Evolutionary conservation across 495 filamentous ascomycete genomes (phyloP).

Genomic region (Penicillium pulvis): DNA sequence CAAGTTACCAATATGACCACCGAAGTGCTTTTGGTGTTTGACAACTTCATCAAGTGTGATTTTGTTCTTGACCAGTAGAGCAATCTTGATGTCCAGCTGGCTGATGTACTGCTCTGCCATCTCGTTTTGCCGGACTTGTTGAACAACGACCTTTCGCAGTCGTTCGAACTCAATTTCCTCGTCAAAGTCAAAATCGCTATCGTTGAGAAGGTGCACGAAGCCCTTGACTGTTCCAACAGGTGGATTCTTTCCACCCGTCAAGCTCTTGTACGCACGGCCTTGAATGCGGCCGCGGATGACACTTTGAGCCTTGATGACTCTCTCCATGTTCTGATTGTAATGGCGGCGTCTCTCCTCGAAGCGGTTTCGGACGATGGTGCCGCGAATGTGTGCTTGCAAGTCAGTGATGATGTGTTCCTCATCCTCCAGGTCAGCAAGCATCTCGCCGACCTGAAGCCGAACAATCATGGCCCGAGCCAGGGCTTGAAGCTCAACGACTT

Average conservation of each 20-base stretch:
- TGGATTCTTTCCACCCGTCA: constrained; percentile 95
- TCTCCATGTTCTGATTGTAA: constrained; percentile 96
- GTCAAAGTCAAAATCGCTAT: constrained; percentile 98
- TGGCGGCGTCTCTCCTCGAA: constrained; percentile 86
- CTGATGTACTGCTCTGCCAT: constrained; percentile 97
- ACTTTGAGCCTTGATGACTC: constrained; percentile 97
- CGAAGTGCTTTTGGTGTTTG: constrained; percentile 94
- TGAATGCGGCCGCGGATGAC: constrained; percentile 92
- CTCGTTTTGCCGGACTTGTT: constrained; percentile 96
- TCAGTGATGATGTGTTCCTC: constrained; percentile 74
- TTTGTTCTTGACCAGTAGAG: constrained; percentile 97
- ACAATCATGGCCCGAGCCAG: constrained; percentile 77
- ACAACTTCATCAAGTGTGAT: constrained; percentile 98
- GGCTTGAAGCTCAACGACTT: constrained; percentile 69
- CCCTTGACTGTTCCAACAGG: constrained; percentile 95
- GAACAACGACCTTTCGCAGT: constrained; percentile 89
- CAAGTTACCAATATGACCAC: constrained; percentile 84
- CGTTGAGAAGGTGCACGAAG: constrained; percentile 96
- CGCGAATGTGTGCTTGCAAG: constrained; percentile 75
- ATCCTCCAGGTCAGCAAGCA: constrained; percentile 74
- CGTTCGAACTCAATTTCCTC: constrained; percentile 97
- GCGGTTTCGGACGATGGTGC: constrained; percentile 66
- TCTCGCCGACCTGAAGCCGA: constrained; percentile 66
- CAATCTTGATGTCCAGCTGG: constrained; percentile 98
- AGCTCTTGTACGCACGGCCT: constrained; percentile 94